These are phyloP conservation scores for Didymella keratinophila DNA, from an alignment of 2,329 filamentous ascomycete genomes.

Conservation along the genomic window DNA sequence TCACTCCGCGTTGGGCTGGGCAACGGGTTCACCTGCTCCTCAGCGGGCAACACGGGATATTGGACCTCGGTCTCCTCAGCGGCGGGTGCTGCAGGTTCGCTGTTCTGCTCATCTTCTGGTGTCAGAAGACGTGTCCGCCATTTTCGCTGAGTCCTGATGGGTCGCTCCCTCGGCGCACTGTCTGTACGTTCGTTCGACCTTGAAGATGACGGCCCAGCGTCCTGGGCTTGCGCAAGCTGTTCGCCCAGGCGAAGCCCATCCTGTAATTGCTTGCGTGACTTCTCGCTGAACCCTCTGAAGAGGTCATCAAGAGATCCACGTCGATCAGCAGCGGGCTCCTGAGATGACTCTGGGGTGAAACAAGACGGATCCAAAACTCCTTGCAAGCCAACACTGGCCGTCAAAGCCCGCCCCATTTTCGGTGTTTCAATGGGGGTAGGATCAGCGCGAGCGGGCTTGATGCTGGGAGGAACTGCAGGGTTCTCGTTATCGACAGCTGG, in stretches of 20 bases:
- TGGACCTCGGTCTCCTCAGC: conserved; percentile 29
- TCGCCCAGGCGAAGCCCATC: conserved; percentile 51
- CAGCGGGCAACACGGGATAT: conserved; percentile 35
- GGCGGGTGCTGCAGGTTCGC: conserved; percentile 22
- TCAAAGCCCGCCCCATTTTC: conserved; percentile 47
- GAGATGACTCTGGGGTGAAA: conserved; percentile 38
- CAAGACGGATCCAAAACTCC: conserved; percentile 45
- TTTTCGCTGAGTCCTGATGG: conserved; percentile 36
- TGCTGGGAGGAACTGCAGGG: conserved; percentile 43
- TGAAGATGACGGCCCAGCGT: conserved; percentile 26
- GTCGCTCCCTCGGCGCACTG: conserved; percentile 25
- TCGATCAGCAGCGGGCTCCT: conserved; percentile 31
- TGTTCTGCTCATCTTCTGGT: conserved; percentile 41
- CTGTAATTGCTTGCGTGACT: conserved; percentile 49
- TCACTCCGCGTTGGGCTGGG: conserved; percentile 44
- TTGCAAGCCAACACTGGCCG: conserved; percentile 50
- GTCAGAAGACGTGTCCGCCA: conserved; percentile 45
- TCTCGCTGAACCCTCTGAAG: conserved; percentile 52
- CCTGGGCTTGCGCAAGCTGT: conserved; percentile 43
- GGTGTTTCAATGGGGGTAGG: conserved; percentile 41
- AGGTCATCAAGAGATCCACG: conserved; percentile 45
- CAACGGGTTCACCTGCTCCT: conserved; percentile 32
- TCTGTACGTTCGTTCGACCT: conserved; percentile 29
- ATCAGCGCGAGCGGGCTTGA: conserved; percentile 29
- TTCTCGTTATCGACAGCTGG: conserved; percentile 38